A percentile compares a stretch with the other conserved stretches of the same genome.
These are phyloP conservation scores for Ananas comosus DNA, from an alignment of 176 grass and related monocot genomes.

Conservation along the genomic window DNA sequence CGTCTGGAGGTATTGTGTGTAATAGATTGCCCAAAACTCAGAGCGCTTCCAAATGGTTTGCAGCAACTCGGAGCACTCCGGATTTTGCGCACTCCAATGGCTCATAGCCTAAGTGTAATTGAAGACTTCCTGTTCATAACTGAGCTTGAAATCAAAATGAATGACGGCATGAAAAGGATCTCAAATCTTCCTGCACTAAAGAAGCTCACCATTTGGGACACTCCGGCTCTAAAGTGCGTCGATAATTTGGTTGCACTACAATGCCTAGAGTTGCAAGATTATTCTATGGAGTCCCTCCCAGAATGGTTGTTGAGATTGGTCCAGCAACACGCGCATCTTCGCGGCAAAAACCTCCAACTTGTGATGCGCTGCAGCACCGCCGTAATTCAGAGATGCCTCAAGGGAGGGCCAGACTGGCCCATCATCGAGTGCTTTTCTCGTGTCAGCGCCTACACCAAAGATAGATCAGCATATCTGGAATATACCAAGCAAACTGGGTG, in stretches of 20 bases:
- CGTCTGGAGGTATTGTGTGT: not conserved
- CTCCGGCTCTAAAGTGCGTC: conserved; percentile 8
- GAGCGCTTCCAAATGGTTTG: conserved; percentile 16
- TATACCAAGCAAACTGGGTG: not conserved
- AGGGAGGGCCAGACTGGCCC: conserved; percentile 9
- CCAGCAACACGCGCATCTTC: not conserved
- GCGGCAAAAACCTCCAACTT: not conserved
- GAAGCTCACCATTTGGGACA: not conserved
- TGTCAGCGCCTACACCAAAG: conserved; percentile 7
- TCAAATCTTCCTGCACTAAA: conserved; percentile 15
- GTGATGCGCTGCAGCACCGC: not conserved
- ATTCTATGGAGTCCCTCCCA: not conserved
- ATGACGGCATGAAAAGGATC: conserved; percentile 9
- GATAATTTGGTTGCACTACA: conserved; percentile 5
- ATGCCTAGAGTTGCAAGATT: not conserved
- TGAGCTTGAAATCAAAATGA: not conserved
- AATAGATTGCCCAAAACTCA: conserved; percentile 1
- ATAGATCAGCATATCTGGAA: conserved; percentile 5
- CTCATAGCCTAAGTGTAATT: conserved; percentile 10
- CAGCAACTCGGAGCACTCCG: not conserved
- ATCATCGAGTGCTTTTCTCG: conserved; percentile 10
- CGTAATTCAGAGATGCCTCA: conserved; percentile 9
- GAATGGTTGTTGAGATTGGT: conserved; percentile 9
- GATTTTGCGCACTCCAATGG: not conserved
- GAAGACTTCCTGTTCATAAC: conserved; percentile 15